Conservation (phyloP, 2,329 filamentous ascomycete genomes). For the Fusarium pseudocircinatum region DNA sequence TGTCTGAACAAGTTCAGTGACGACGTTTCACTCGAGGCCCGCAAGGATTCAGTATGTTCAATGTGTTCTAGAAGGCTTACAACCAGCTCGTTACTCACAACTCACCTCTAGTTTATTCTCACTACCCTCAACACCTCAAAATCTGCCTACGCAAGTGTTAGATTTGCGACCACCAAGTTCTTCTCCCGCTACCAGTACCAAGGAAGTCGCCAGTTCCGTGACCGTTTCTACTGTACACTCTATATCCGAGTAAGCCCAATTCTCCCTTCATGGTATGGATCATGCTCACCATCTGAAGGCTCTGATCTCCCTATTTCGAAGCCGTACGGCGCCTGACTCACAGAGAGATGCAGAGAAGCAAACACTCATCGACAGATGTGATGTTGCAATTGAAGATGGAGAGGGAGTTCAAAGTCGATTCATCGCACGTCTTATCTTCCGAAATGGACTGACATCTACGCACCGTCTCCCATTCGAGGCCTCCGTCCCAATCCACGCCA, state of each 20-base stretch:
- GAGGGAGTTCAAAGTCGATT: conserved; percentile 77
- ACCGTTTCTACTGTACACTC: conserved; percentile 78
- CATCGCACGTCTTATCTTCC: conserved; percentile 76
- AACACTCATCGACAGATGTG: conserved; percentile 76
- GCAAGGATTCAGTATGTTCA: conserved; percentile 68
- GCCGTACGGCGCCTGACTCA: conserved; percentile 67
- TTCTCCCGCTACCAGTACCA: conserved; percentile 78
- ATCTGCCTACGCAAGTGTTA: conserved; percentile 80
- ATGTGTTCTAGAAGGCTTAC: neutral
- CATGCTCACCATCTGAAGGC: conserved; percentile 53
- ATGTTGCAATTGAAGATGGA: conserved; percentile 78
- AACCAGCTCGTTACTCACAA: neutral
- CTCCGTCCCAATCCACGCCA: conserved; percentile 77
- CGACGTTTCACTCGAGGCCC: conserved; percentile 78
- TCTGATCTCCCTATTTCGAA: conserved; percentile 79
- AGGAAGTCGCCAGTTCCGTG: conserved; percentile 59
- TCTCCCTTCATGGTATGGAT: neutral
- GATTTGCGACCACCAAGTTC: conserved; percentile 73
- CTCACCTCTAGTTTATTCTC: conserved; percentile 68
- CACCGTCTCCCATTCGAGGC: conserved; percentile 81
- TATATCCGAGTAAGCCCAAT: conserved; percentile 70
- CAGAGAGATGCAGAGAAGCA: conserved; percentile 69
- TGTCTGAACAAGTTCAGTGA: conserved; percentile 85
- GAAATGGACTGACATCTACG: conserved; percentile 80
- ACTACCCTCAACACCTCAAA: conserved; percentile 83